Conservation (phyloP, 495 filamentous ascomycete species). For the Trichoderma asperelloides region DNA sequence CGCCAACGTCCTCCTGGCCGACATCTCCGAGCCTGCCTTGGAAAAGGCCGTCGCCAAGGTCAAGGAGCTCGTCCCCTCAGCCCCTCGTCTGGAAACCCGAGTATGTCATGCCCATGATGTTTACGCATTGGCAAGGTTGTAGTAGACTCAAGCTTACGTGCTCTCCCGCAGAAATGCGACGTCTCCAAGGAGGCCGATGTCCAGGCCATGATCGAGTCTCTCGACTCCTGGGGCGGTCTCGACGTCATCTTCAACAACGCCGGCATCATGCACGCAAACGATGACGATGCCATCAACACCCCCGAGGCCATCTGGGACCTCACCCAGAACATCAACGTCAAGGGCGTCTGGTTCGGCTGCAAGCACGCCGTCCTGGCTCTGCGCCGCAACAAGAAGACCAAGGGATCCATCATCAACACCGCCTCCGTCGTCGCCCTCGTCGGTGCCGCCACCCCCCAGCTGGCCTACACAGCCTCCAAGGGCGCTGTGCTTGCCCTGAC, state of each 20-base stretch:
- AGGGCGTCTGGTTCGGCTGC: conserved; percentile 94
- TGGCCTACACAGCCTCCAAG: conserved; percentile 93
- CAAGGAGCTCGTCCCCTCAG: conserved; percentile 57
- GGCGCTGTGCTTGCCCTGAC: conserved; percentile 87
- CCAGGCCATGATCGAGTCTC: conserved; percentile 54
- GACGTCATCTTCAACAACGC: conserved; percentile 99
- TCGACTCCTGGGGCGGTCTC: conserved; percentile 82
- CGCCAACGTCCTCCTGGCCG: conserved; percentile 76
- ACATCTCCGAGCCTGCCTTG: conserved; percentile 68
- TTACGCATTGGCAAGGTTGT: neutral
- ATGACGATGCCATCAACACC: conserved; percentile 77
- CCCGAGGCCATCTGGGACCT: conserved; percentile 91
- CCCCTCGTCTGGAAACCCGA: conserved; percentile 49
- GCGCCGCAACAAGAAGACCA: conserved; percentile 68
- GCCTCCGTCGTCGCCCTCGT: conserved; percentile 89
- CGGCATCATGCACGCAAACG: conserved; percentile 90
- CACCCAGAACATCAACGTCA: conserved; percentile 92
- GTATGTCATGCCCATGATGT: conserved; percentile 26
- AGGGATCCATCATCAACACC: conserved; percentile 85
- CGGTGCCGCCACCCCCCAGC: conserved; percentile 85
- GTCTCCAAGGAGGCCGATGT: conserved; percentile 67
- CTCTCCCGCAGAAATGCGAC: conserved; percentile 37
- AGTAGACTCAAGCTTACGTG: neutral
- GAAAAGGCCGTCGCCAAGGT: conserved; percentile 61
- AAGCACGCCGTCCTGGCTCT: conserved; percentile 86